A percentile compares a stretch with the other conserved stretches of the same genome.
phyloP scores from a whole-genome alignment of 208 protist genomes.

The Leishmania martiniquensis region DNA sequence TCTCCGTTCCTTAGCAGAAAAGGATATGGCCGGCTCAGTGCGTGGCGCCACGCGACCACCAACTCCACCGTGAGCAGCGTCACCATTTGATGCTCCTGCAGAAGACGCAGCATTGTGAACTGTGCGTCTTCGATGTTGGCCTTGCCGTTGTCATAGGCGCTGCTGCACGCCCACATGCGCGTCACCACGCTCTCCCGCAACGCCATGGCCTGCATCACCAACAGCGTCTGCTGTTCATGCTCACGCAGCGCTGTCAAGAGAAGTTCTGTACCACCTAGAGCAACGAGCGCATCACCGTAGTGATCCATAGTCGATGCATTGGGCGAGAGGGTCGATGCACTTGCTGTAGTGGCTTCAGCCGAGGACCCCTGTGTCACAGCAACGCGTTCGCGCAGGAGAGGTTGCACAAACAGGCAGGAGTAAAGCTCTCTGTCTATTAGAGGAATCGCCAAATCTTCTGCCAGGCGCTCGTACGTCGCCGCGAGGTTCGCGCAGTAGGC shows the following conservation, averaged over 20 bases:
- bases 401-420: slow-evolving; percentile 30
- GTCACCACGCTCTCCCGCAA: slow-evolving; percentile 48
- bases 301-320: slow-evolving; percentile 11
- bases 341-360: background rate
- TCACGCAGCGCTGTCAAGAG: slow-evolving; percentile 28
- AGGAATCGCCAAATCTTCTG: slow-evolving; percentile 29
- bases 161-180: slow-evolving; percentile 41
- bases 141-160: slow-evolving; percentile 33
- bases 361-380: background rate
- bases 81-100: slow-evolving; percentile 57
- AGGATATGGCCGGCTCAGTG: slow-evolving; percentile 56
- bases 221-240: slow-evolving; percentile 45
- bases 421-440: slow-evolving; percentile 42
- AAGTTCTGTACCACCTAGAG: slow-evolving; percentile 33
- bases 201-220: slow-evolving; percentile 40
- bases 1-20: slow-evolving; percentile 49
- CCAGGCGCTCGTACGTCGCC: slow-evolving; percentile 27
- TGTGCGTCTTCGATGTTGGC: slow-evolving; percentile 47
- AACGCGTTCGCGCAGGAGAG: slow-evolving; percentile 25
- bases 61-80: slow-evolving; percentile 65
- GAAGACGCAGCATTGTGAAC: slow-evolving; percentile 35
- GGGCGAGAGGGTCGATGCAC: background rate
- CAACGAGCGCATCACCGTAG: slow-evolving; percentile 36
- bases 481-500: slow-evolving; percentile 24
- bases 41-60: slow-evolving; percentile 68